These are phyloP conservation scores for Phylloporus arenicola DNA, from an alignment of 768 basidiomycete genomes.

Conservation along the genomic window DNA sequence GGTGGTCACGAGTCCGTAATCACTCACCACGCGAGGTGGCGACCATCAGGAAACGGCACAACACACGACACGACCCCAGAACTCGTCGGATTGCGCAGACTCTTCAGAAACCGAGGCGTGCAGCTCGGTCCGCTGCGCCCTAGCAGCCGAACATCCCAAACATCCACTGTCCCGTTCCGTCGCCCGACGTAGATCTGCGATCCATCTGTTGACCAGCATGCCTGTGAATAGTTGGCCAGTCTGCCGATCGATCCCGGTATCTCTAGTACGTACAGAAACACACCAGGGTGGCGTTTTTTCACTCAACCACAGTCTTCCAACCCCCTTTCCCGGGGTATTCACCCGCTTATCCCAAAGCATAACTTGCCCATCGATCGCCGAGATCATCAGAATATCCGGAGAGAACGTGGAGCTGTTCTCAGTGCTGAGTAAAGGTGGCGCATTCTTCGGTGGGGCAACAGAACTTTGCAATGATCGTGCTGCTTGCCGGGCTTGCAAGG, in stretches of 20 bases:
- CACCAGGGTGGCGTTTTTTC: slow-evolving; percentile 96
- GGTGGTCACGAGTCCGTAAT: slow-evolving; percentile 9
- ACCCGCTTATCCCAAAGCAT: slow-evolving; percentile 86
- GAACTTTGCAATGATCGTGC: slow-evolving; percentile 29
- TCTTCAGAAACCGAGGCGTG: slow-evolving; percentile 77
- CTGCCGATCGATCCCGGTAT: slow-evolving; percentile 1
- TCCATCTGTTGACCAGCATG: slow-evolving; percentile 91
- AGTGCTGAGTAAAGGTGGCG: slow-evolving; percentile 67
- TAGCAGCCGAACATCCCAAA: slow-evolving; percentile 89
- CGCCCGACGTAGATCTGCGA: slow-evolving; percentile 86
- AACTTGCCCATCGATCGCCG: slow-evolving; percentile 88
- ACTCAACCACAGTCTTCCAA: slow-evolving; percentile 82
- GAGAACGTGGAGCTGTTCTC: slow-evolving; percentile 61
- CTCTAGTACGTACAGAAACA: slow-evolving; percentile 63
- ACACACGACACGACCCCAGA: slow-evolving; percentile 92
- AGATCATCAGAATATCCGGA: slow-evolving; percentile 79
- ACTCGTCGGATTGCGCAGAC: slow-evolving; percentile 77
- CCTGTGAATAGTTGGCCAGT: slow-evolving; percentile 42
- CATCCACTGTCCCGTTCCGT: slow-evolving; percentile 83
- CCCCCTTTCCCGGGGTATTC: slow-evolving; percentile 57
- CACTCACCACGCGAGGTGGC: slow-evolving; percentile 82
- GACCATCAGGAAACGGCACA: slow-evolving; percentile 85
- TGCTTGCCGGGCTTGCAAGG: slow-evolving; percentile 18
- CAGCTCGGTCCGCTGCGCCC: slow-evolving; percentile 56
- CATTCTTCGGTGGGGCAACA: slow-evolving; percentile 63